Evolutionary conservation across 164 flowering plant genomes (phyloP), one percentile per base, ranked within the genome.

Genomic region (Macadamia integrifolia): DNA sequence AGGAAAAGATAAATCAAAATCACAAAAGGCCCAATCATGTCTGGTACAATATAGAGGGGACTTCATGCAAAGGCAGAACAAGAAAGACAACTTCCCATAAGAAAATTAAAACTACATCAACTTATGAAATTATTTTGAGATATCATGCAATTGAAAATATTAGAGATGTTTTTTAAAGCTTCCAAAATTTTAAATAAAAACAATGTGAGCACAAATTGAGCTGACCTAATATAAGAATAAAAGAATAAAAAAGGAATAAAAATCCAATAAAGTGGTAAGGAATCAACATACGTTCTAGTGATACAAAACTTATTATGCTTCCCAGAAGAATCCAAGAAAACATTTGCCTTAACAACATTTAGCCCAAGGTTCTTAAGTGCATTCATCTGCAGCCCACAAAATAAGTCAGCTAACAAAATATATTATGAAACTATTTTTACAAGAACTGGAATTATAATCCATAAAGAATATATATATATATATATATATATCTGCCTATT

Each of bases 321-420:
- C 68, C 99, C 99, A 42, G 99, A 92, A 65, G 98, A 86, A 80
- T 95, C 99, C 73, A 92, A 75, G 76, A 74, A 91, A 59, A 95
- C 98, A 79, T 88, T 92, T 58, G 96, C 99, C 86, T 92, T 92
- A 48, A 82, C 86, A 60, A 95, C 99, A 80, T 95, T 95, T 62
- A 95, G 86, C 49, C 98, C 99, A 49, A 95, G 89, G 74, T 83
- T 89, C 76, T 84, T 92, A 3, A 95, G 87, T 1, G 99, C 88
- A 77, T 78, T 80, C 99, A 95, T 90, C 99, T 95, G 92, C 74
- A 83, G 42, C 65, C 64, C 72, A 67, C 61, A 67, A 46, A 8
- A 46, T 46, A 46, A 46, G 50, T 46, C 50, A 46, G 50, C 13
- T 9, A 46, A 46, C 50, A 46, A 3, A 64, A 48, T 60, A 35